Conservation (phyloP, 768 basidiomycete species). For the Omphalotus guepiniiformis region DNA sequence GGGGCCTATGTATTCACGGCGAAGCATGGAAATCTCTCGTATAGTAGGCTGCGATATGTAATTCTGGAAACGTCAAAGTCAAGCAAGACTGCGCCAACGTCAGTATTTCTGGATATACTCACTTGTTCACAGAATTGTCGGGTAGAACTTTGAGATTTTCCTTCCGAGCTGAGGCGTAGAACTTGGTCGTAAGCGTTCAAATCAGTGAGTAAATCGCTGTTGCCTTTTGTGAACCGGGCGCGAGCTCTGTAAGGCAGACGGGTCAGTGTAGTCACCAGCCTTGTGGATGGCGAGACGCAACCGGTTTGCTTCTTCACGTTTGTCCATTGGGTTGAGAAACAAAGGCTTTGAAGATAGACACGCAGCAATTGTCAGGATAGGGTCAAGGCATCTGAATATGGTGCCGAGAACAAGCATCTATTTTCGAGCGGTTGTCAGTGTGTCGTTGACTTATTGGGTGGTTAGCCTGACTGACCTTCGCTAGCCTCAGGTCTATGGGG, state of each 20-base stretch:
- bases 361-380: conserved; percentile 78
- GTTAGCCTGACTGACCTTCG: conserved; percentile 55
- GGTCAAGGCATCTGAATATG: conserved; percentile 79
- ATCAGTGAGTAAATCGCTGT: conserved; percentile 86
- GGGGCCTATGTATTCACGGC: conserved; percentile 70
- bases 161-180: conserved; percentile 43
- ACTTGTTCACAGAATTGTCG: conserved; percentile 72
- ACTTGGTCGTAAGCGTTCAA: conserved; percentile 70
- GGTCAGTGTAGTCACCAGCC: background rate
- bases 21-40: conserved; percentile 74
- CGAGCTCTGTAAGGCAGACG: conserved; percentile 51
- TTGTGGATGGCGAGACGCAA: conserved; percentile 31
- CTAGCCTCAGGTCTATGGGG: conserved; percentile 85
- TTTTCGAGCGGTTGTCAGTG: conserved; percentile 1
- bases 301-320: conserved; percentile 75
- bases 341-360: conserved; percentile 84
- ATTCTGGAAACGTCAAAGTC: conserved; percentile 43
- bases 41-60: conserved; percentile 75
- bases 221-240: conserved; percentile 55
- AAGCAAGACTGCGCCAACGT: background rate
- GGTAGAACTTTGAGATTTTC: conserved; percentile 41
- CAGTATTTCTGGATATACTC: background rate
- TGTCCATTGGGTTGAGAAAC: conserved; percentile 78
- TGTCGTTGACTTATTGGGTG: no score
- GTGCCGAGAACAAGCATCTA: conserved; percentile 86